Conservation (phyloP, 2,329 filamentous ascomycete genomes). For the Ophiostoma tasmaniense region DNA sequence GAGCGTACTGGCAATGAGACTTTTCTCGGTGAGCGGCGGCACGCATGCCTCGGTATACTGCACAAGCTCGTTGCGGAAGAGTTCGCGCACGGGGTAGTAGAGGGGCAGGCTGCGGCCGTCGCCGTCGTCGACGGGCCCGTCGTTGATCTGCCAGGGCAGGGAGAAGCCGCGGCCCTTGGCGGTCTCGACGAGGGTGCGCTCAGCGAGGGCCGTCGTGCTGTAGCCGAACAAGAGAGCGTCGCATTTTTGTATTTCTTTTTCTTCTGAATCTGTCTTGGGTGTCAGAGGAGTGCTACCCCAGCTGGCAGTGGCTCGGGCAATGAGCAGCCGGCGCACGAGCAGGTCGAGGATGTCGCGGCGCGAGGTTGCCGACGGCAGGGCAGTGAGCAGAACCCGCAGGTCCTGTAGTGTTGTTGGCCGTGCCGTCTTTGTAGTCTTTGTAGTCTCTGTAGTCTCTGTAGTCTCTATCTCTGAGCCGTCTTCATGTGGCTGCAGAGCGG, state of each 20-base stretch:
- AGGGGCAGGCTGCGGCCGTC: conserved; percentile 32
- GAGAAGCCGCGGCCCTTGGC: conserved; percentile 84
- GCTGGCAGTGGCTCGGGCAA: conserved; percentile 44
- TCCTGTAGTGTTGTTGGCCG: conserved; percentile 29
- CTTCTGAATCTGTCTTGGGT: background rate
- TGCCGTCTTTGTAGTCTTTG: too few relatives aligned
- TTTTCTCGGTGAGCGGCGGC: conserved; percentile 26
- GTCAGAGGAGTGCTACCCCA: background rate
- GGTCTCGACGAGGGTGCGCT: conserved; percentile 75
- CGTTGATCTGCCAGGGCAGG: conserved; percentile 71
- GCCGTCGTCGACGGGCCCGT: conserved; percentile 43
- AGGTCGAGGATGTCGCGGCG: conserved; percentile 64
- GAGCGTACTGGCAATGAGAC: conserved; percentile 30
- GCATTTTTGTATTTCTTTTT: conserved; percentile 39
- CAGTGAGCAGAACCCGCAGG: conserved; percentile 48
- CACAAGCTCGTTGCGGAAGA: conserved; percentile 71
- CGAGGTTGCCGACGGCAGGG: conserved; percentile 65
- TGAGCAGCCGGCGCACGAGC: conserved; percentile 62
- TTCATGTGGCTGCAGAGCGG: conserved; percentile 28
- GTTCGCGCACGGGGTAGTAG: conserved; percentile 75
- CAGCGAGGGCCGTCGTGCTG: conserved; percentile 80
- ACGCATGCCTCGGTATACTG: conserved; percentile 52
- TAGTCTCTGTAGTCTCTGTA: too few relatives aligned
- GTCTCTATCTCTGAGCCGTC: too few relatives aligned
- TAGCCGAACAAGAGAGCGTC: conserved; percentile 72